phyloP scores from a whole-genome alignment of 2,329 filamentous ascomycete genomes.

The Colletotrichum higginsianum region DNA sequence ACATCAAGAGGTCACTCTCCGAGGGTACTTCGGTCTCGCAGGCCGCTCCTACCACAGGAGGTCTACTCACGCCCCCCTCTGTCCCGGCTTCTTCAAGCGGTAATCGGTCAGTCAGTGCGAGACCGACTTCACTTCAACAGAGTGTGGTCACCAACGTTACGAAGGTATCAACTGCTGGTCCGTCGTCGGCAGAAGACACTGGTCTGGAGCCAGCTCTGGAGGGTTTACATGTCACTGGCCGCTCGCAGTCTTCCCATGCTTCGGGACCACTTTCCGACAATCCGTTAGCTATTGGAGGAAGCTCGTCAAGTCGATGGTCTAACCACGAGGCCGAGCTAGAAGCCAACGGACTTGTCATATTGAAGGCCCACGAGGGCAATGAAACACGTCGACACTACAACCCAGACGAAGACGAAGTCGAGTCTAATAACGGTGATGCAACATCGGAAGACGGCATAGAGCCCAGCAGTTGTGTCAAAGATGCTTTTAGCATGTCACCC shows the following conservation, averaged over 20 bases:
- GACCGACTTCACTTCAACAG: neutral
- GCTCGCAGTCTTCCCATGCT: neutral
- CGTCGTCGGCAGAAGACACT: neutral
- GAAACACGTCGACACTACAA: constrained; percentile 14
- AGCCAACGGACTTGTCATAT: neutral
- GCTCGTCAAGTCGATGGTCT: neutral
- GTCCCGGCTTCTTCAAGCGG: neutral
- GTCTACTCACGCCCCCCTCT: neutral
- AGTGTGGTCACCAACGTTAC: neutral
- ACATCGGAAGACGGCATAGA: neutral
- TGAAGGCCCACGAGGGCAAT: neutral
- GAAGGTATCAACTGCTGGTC: neutral
- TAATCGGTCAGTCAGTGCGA: neutral
- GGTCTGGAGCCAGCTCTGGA: neutral
- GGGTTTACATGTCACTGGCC: neutral
- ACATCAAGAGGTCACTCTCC: neutral
- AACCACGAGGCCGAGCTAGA: neutral
- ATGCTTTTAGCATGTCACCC: neutral
- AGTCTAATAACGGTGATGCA: constrained; percentile 25
- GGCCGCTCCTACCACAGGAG: neutral
- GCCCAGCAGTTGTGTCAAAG: neutral
- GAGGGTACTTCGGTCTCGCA: neutral
- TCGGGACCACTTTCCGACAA: too few species aligned
- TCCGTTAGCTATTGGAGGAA: neutral
- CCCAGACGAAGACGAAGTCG: constrained; percentile 34